phyloP scores from a whole-genome alignment of 2,329 filamentous ascomycete genomes.

The Cladorrhinum sp. region DNA sequence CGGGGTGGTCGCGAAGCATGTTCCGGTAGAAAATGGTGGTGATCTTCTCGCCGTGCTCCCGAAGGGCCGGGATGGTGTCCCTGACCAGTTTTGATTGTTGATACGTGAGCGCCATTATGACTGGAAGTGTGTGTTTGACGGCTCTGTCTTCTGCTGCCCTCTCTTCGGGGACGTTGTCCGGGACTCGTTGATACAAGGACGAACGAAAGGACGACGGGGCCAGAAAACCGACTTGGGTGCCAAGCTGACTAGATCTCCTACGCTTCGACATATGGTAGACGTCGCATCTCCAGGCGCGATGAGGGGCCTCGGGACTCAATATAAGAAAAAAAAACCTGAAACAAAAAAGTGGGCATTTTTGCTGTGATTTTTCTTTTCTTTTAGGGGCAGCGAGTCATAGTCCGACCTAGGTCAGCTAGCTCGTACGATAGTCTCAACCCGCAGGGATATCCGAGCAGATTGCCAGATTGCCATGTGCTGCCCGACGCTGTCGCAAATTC shows the following conservation, averaged over 20 bases:
- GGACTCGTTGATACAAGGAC: conserved; percentile 1
- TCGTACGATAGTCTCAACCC: conserved; percentile 13
- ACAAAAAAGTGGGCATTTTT: conserved; percentile 2
- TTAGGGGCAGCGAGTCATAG: conserved; percentile 11
- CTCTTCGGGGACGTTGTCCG: neutral
- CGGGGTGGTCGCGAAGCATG: conserved; percentile 62
- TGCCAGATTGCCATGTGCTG: conserved; percentile 11
- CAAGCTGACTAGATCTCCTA: conserved; percentile 3
- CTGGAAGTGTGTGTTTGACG: neutral
- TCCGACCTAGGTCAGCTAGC: conserved; percentile 3
- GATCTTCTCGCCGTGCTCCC: conserved; percentile 65
- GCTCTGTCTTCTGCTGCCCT: neutral
- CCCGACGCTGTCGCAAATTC: neutral
- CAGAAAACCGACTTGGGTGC: conserved; percentile 6
- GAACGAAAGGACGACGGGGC: conserved; percentile 10
- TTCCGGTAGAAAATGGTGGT: conserved; percentile 70
- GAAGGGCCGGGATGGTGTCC: conserved; percentile 66
- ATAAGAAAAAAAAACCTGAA: conserved; percentile 3
- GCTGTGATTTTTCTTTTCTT: conserved; percentile 8
- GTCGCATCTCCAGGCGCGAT: conserved; percentile 1
- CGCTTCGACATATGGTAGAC: neutral
- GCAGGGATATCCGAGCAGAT: conserved; percentile 9
- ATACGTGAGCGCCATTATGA: conserved; percentile 41
- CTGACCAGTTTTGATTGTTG: conserved; percentile 64
- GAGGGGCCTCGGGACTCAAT: neutral